Evolutionary conservation across 2,329 filamentous ascomycete species (phyloP).

Genomic region (Lecanicillium sp.): DNA sequence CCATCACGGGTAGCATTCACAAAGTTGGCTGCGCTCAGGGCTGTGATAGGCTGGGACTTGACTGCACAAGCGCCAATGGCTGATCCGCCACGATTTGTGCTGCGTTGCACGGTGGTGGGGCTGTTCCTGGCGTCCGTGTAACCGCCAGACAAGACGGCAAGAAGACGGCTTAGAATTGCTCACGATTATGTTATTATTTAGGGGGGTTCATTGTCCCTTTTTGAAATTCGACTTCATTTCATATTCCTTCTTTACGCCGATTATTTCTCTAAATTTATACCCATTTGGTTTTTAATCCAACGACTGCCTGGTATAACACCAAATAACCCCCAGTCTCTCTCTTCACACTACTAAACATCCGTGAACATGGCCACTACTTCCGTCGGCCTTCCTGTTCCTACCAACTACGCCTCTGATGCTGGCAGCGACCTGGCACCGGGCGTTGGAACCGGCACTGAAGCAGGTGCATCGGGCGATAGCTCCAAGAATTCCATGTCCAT

Average conservation of each 20-base stretch:
- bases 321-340: too few relatives aligned
- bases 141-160: too few relatives aligned
- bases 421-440: constrained; percentile 26
- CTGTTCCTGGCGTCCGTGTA: too few relatives aligned
- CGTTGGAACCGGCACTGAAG: constrained; percentile 38
- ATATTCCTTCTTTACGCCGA: constrained; percentile 1
- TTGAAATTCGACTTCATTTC: not conserved
- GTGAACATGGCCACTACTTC: constrained; percentile 4
- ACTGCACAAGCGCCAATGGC: too few relatives aligned
- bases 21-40: too few relatives aligned
- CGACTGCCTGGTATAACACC: constrained; percentile 33
- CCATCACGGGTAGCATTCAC: too few relatives aligned
- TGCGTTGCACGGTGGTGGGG: too few relatives aligned
- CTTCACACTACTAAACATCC: constrained; percentile 36
- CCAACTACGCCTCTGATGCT: constrained; percentile 24
- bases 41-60: too few relatives aligned
- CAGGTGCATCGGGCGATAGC: constrained; percentile 57
- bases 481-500: constrained; percentile 50
- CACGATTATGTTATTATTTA: too few relatives aligned
- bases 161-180: too few relatives aligned
- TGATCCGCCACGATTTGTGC: too few relatives aligned
- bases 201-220: not conserved
- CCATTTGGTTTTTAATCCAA: constrained; percentile 6
- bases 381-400: constrained; percentile 7
- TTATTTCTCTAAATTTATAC: not conserved